A percentile compares a stretch with the other conserved stretches of the same genome.
Evolutionary conservation across 2,329 filamentous ascomycete species (phyloP).

Genomic region (Helminthosporium solani): DNA sequence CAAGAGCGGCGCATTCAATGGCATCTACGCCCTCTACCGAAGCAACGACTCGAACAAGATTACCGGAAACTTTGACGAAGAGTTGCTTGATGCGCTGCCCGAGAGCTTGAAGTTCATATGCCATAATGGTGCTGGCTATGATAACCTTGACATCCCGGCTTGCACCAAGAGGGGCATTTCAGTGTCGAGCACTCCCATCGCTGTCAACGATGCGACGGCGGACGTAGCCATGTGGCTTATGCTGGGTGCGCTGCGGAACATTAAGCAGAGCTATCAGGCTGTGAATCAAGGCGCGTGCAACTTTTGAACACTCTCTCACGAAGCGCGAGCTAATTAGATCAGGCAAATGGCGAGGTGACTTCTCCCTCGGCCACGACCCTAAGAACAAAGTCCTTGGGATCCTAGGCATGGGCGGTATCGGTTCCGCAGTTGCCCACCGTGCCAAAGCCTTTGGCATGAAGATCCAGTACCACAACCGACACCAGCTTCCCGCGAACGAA

Average conservation of each 20-base stretch:
- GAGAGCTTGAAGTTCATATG: slow-evolving; percentile 47
- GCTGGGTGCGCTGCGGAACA: slow-evolving; percentile 53
- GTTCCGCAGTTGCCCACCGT: slow-evolving; percentile 50
- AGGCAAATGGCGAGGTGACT: slow-evolving; percentile 49
- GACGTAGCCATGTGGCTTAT: slow-evolving; percentile 54
- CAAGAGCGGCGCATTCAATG: slow-evolving; percentile 56
- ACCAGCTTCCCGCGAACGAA: slow-evolving; percentile 38
- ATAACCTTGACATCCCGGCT: slow-evolving; percentile 58
- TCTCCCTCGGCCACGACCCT: slow-evolving; percentile 54
- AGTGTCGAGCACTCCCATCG: slow-evolving; percentile 50
- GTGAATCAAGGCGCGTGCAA: slow-evolving; percentile 44
- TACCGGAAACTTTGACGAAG: slow-evolving; percentile 50
- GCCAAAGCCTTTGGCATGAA: slow-evolving; percentile 58
- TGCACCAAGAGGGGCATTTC: slow-evolving; percentile 51
- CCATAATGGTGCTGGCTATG: slow-evolving; percentile 59
- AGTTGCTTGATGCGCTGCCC: slow-evolving; percentile 46
- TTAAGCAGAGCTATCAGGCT: slow-evolving; percentile 50
- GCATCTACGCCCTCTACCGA: slow-evolving; percentile 58
- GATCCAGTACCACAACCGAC: slow-evolving; percentile 61
- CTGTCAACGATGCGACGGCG: slow-evolving; percentile 54
- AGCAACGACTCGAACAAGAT: slow-evolving; percentile 58
- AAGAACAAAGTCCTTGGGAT: slow-evolving; percentile 57
- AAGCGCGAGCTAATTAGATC: slow-evolving; percentile 9
- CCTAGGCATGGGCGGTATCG: slow-evolving; percentile 62
- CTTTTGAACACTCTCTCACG: background rate